Base-by-base conservation (phyloP, 768 basidiomycete species). In the Macrocybe gigantea region DNA sequence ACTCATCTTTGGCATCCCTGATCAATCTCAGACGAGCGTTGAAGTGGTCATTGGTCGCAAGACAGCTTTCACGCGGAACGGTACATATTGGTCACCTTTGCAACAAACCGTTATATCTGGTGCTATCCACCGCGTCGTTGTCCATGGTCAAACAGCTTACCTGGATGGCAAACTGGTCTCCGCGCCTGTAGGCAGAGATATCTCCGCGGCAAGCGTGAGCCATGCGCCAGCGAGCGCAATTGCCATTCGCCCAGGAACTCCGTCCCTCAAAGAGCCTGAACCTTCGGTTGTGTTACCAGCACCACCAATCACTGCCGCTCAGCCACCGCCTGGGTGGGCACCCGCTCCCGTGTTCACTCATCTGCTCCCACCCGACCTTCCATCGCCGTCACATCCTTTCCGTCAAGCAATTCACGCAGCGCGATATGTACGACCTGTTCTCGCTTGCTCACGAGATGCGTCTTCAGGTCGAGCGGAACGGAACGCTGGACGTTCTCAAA, bases 391-490 rank as follows among this genome's bases (percentile, higher is more conserved):
- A 97, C 63, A 92, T 98, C 50, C 80, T 98, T 12, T 83, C 91
- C 0, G 93, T 98, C 51, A 96, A 93, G 62, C 93, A 98, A 54
- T 93, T 97, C 67, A 82, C 73, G 34, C 82, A 88, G 47, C 82
- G 85, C 38, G 93, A 99, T 57, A 75, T 97, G 51, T 88, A 98
- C 60, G 88, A 90, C 52, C 80, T 99, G 36, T 99, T 98, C 73
- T 84, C 89, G 40, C 71, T 98, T 43, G 95, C 96, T 0, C 85
- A 92, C 55, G 96, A 99, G 68, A 94, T 99, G 93, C 87, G 91
- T 43, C 77, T 92, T 34, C 93, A 93, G 59, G 93, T 97, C 10
- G 96, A 99, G 66, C 80, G 93, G 31, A 87, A 83, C 58, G 92
- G 93, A 1, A 77, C 79, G 1, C 73, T 97, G 48, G 93, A 98